Evolutionary conservation across 345 rosid genomes (phyloP), one percentile per base, ranked within the genome.

Genomic region (Salix exigua): DNA sequence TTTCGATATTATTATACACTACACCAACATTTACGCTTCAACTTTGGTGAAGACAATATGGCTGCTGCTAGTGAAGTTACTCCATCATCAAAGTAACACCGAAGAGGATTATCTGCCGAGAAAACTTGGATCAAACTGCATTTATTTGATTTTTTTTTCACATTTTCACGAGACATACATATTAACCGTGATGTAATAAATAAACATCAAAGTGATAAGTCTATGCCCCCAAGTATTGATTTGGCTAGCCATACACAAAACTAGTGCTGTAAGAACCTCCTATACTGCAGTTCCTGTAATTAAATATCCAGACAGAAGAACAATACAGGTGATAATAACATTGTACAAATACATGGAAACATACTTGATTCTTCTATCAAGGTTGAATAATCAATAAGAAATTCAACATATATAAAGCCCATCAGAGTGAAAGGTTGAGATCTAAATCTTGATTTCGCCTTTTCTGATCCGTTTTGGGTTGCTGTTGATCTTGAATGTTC

Each of bases 361-460:
- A 53, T 53, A 21, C 23, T 19, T 7, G 9, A 19, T 9, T 7
- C n/a, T 21, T 53, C 60, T 53, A 53, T 12, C 60, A 19, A 19
- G 60, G 60, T 53, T 53, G 12, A 21, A 19, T 53, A 21, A 53
- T 53, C 3, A 33, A 33, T 33, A 33, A 33, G 1, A 6, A 5
- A 33, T 4, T 33, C 37, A 33, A 33, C 37, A 33, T 40, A 7
- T 40, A 53, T 6, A 6, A 19, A 51, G 23, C 60, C 60, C 60
- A 53, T 53, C 60, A 83, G 67, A 77, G 81, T 16, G 83, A 70
- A 61, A 83, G 83, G 19, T 80, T 77, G 53, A 83, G 83, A 72
- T 83, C 81, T 72, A 83, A 44, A 14, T 63, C 77, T 18, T 66
- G 12, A 23, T 44, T 62, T 40, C 5, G 31, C 26, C 62, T 46